Conservation (phyloP, 495 filamentous ascomycete genomes). For the Cercophora newfieldiana region DNA sequence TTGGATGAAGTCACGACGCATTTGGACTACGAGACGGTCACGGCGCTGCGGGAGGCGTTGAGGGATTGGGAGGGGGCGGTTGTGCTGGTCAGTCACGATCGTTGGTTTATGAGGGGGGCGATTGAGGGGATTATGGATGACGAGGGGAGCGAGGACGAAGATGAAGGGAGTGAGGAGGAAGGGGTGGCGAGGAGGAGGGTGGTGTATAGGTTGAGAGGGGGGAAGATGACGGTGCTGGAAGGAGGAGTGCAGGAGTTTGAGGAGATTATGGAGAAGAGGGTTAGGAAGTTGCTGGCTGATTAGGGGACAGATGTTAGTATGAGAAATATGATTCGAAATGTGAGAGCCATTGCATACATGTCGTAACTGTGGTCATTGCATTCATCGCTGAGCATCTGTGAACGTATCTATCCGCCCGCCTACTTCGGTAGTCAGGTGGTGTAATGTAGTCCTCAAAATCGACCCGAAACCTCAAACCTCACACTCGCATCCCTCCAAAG, state of each 20-base stretch:
- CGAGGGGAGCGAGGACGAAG: slow-evolving; percentile 50
- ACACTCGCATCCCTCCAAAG: background rate
- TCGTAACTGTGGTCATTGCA: background rate
- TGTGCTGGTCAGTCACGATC: slow-evolving; percentile 72
- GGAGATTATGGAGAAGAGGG: slow-evolving; percentile 60
- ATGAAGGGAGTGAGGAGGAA: slow-evolving; percentile 44
- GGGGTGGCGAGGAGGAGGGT: slow-evolving; percentile 49
- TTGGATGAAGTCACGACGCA: slow-evolving; percentile 88
- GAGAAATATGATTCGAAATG: background rate
- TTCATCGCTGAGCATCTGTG: background rate
- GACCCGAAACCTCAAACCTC: too few relatives aligned
- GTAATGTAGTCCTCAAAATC: too few relatives aligned
- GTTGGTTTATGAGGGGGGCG: slow-evolving; percentile 69
- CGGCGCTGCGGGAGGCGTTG: slow-evolving; percentile 64
- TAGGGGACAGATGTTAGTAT: background rate
- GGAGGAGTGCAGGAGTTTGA: slow-evolving; percentile 67
- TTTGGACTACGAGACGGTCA: slow-evolving; percentile 72
- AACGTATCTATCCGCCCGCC: background rate
- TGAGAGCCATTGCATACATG: too few relatives aligned
- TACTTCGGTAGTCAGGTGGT: too few relatives aligned
- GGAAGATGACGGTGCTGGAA: slow-evolving; percentile 55
- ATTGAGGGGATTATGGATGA: slow-evolving; percentile 65
- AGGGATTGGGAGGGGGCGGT: slow-evolving; percentile 68
- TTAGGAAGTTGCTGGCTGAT: slow-evolving; percentile 43
- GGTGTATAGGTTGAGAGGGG: slow-evolving; percentile 61